Evolutionary conservation across 768 basidiomycete genomes (phyloP), one percentile per base, ranked within the genome.

Genomic region (Termitomyces sp.): DNA sequence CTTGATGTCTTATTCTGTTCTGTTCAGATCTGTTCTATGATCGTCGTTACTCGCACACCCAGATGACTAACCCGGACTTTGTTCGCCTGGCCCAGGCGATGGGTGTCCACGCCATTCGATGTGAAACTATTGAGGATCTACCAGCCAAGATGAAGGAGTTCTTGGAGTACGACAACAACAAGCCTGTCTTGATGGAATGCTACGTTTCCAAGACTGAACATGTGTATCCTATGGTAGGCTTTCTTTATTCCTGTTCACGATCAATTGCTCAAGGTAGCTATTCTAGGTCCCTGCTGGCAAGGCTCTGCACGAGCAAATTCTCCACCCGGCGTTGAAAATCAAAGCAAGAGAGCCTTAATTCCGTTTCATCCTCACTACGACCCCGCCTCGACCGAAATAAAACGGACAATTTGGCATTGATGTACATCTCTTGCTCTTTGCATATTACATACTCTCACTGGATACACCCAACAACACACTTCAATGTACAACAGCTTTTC

Each of bases 141-240:
- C 92, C 93, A 0, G 83, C 81, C 35, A 97, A 90, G 80, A 98
- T 99, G 96, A 94, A 94, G 77, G 94, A 98, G 78, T 95, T 99
- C 75, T 77, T 99, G 60, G 95, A 95, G 74, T 96, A 95, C 68
- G 90, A 96, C 62, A 85, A 82, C 55, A 80, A 78, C 55, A 87
- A 82, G 71, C 97, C 97, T 3, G 81, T 98, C 41, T 70, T 99
- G 59, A 75, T 99, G 78, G 97, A 99, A 72, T 96, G 93, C 67
- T 41, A 86, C 51, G 91, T 98, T 45, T 85, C 88, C 71, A 80
- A 76, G 65, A 83, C 82, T 60, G 93, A 93, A 71, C 90, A 93
- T 68, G 90, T 93, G 61, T 92, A 89, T 80, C 91, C 92, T 7
- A 93, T 93, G 90, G 90, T 90, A 55, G 55, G 77, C 61, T 37